Base-by-base conservation (phyloP, 2,329 filamentous ascomycete genomes). In the Waltergamsia citrina region DNA sequence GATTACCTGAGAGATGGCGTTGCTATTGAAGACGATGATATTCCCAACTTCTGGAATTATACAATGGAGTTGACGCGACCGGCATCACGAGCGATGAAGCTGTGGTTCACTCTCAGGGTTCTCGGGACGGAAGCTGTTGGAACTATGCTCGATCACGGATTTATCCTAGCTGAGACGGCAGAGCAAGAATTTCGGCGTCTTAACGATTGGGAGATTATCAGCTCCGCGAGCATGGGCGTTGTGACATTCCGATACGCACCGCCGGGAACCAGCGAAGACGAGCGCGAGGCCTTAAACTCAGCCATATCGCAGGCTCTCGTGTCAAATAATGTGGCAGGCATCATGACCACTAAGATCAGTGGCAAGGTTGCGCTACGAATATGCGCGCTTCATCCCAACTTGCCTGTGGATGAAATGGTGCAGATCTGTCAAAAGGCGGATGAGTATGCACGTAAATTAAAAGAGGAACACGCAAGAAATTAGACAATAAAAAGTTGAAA, bases 31-130 rank as follows among this genome's bases (percentile, higher is more conserved):
- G 44, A 44, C 10, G 43, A 44, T 9, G 44, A 48, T 3, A 38
- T 46, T 1, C 43, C 46, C 4, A 50, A 50, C 29, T 47, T 48
- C 28, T 50, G 45, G 47, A 47, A 49, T 6, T 44, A 44, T 4
- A 44, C 40, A 5, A 46, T 46, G 32, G 48, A 50, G 23, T 43
- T 48, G 6, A 47, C 46, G 1, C 34, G 46, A 0, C 43, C 47
- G 2, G 43, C 46, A 6, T 20, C 16, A 3, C 38, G 43, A 0
- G 47, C 44, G 3, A 48, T 48, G 43, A 50, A 50, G 34, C 26
- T 50, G 10, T 49, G 47, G 48, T 50, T 50, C 7, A 48, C 46
- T 0, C 10, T 50, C 1, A 38, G 41, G 1, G 40, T 46, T 0
- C 31, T 50, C 17, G 48, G 45, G 1, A 38, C 45, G 4, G 45